phyloP scores from a whole-genome alignment of 2,329 filamentous ascomycete genomes.

The Phaeosphaeriaceae sp. region DNA sequence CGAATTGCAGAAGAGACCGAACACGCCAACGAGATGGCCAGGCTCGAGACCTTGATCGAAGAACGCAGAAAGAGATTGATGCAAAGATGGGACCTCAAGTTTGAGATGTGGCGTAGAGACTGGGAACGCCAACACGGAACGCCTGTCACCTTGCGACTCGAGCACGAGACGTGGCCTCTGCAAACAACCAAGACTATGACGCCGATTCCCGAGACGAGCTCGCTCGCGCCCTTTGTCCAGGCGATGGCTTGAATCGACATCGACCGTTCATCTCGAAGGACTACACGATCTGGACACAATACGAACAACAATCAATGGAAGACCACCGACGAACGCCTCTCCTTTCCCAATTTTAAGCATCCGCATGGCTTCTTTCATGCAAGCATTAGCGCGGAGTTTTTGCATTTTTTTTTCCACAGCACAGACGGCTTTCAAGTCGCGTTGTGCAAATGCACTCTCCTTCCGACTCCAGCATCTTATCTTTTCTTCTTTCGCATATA shows the following conservation, averaged over 20 bases:
- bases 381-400: slow-evolving; percentile 1
- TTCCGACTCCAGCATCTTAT: neutral
- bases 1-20: slow-evolving; percentile 42
- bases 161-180: slow-evolving; percentile 43
- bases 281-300: neutral
- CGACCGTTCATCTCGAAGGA: neutral
- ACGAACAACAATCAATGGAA: neutral
- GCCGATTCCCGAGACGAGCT: slow-evolving; percentile 29
- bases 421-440: neutral
- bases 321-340: neutral
- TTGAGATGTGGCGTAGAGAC: slow-evolving; percentile 49
- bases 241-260: slow-evolving; percentile 10
- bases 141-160: slow-evolving; percentile 27
- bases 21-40: slow-evolving; percentile 42
- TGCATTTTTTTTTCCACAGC: neutral
- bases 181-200: slow-evolving; percentile 16
- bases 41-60: slow-evolving; percentile 43
- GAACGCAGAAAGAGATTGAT: slow-evolving; percentile 40
- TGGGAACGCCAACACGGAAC: slow-evolving; percentile 41
- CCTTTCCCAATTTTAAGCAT: neutral
- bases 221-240: slow-evolving; percentile 27
- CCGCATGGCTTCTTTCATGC: neutral
- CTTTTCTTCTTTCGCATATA: neutral
- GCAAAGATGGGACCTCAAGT: slow-evolving; percentile 50
- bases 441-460: neutral